Percentiles rank a stretch among this genome's conserved stretches.
Conservation (phyloP, 306 rosid genomes). For the Citrullus mucosospermus region DNA sequence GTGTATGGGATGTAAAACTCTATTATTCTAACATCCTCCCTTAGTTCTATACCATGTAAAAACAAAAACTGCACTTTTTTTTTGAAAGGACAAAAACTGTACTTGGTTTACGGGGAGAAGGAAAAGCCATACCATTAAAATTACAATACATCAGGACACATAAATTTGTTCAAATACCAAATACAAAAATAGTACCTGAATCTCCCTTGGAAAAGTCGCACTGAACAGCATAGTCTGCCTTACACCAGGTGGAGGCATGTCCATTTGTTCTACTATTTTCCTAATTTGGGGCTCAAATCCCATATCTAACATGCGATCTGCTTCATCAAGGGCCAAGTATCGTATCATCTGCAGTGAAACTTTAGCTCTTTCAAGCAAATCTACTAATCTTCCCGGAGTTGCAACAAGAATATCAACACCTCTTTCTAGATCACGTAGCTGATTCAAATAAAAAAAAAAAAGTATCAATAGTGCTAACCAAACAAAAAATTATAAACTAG, state of each 20-base stretch:
- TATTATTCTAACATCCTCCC: background rate
- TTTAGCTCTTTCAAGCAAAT: slow-evolving; percentile 80
- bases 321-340: slow-evolving; percentile 68
- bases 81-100: background rate
- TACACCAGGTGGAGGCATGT: slow-evolving; percentile 75
- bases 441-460: slow-evolving; percentile 6
- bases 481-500: background rate
- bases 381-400: slow-evolving; percentile 92
- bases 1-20: background rate
- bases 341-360: slow-evolving; percentile 66
- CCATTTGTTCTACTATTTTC: slow-evolving; percentile 75
- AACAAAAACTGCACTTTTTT: background rate
- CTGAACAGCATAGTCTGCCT: slow-evolving; percentile 85
- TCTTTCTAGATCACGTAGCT: slow-evolving; percentile 86
- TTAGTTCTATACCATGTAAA: background rate
- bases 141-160: background rate
- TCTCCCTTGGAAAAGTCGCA: slow-evolving; percentile 84
- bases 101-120: background rate
- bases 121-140: background rate
- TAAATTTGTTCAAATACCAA: background rate
- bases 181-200: slow-evolving; percentile 34
- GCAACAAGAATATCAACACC: slow-evolving; percentile 96
- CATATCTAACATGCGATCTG: slow-evolving; percentile 77
- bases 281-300: slow-evolving; percentile 75
- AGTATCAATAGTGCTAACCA: slow-evolving; percentile 9